These are phyloP conservation scores for Escovopsis sp. DNA, from an alignment of 2,329 filamentous ascomycete genomes.

Conservation along the genomic window DNA sequence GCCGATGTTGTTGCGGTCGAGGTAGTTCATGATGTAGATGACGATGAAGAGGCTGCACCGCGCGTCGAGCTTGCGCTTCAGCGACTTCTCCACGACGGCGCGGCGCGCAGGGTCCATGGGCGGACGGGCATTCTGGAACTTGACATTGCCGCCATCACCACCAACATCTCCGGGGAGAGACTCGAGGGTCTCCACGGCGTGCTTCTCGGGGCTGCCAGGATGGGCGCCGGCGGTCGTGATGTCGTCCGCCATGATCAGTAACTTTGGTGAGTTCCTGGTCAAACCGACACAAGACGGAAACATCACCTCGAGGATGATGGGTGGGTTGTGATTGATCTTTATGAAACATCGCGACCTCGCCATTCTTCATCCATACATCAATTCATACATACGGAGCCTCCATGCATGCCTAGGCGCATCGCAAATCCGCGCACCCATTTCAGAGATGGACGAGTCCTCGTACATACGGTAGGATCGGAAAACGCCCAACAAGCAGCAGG, in stretches of 20 bases:
- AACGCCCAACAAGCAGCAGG: too few relatives aligned
- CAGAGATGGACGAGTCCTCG: too few relatives aligned
- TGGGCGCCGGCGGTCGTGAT: conserved; percentile 6
- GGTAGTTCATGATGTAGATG: conserved; percentile 64
- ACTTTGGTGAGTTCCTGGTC: background rate
- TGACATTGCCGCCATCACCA: background rate
- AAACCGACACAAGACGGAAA: too few relatives aligned
- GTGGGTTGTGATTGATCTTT: too few relatives aligned
- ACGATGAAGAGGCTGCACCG: conserved; percentile 54
- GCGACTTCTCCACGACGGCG: conserved; percentile 41
- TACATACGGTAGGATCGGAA: too few relatives aligned
- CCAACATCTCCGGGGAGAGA: background rate
- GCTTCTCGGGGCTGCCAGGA: conserved; percentile 4
- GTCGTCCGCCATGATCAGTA: conserved; percentile 8
- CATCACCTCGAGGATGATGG: too few relatives aligned
- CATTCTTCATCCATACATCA: too few relatives aligned
- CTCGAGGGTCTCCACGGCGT: conserved; percentile 7
- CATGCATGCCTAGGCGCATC: too few relatives aligned
- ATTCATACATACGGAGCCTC: too few relatives aligned
- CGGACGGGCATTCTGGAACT: background rate
- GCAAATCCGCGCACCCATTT: too few relatives aligned
- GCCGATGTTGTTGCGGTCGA: conserved; percentile 54
- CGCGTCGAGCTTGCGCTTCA: conserved; percentile 57
- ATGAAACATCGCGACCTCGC: too few relatives aligned
- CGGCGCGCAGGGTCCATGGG: conserved; percentile 33